These are phyloP conservation scores for Beauveria sp. DNA, from an alignment of 2,329 filamentous ascomycete genomes.

Conservation along the genomic window DNA sequence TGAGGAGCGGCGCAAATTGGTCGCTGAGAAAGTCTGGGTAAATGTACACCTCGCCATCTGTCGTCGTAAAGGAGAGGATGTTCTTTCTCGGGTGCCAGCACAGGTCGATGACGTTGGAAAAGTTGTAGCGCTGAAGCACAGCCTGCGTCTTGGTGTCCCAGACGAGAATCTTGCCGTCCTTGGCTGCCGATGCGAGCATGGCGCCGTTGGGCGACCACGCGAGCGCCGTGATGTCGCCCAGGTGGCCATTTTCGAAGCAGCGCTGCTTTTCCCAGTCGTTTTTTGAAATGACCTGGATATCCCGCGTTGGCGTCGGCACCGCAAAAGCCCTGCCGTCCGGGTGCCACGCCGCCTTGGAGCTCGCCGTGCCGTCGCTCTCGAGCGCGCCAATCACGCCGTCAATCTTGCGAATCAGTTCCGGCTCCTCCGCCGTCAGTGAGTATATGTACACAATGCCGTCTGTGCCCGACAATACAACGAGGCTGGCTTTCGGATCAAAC, in stretches of 20 bases:
- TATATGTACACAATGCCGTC: constrained; percentile 91
- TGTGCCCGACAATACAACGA: constrained; percentile 73
- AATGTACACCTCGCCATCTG: constrained; percentile 89
- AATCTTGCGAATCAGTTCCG: constrained; percentile 73
- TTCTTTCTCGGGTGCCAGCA: constrained; percentile 90
- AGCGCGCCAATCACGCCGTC: constrained; percentile 76
- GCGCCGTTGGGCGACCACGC: constrained; percentile 95
- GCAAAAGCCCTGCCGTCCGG: constrained; percentile 91
- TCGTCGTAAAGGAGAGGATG: constrained; percentile 82
- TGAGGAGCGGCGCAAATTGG: constrained; percentile 49
- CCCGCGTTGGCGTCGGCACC: constrained; percentile 70
- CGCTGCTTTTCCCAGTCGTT: constrained; percentile 85
- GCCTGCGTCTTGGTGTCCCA: constrained; percentile 90
- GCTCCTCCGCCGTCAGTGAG: constrained; percentile 68
- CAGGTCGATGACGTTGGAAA: constrained; percentile 76
- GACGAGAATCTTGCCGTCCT: constrained; percentile 62
- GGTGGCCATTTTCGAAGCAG: constrained; percentile 70
- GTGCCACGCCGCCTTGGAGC: constrained; percentile 77
- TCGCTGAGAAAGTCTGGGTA: constrained; percentile 61
- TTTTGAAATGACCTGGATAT: constrained; percentile 81
- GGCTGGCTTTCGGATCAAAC: constrained; percentile 73
- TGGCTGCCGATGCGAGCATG: constrained; percentile 64
- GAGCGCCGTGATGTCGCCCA: constrained; percentile 75
- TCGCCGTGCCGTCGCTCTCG: constrained; percentile 66
- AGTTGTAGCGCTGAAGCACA: constrained; percentile 69